phyloP scores from a whole-genome alignment of 2,329 filamentous ascomycete genomes.

The Ophiognomonia clavigignenti-juglandacearum region DNA sequence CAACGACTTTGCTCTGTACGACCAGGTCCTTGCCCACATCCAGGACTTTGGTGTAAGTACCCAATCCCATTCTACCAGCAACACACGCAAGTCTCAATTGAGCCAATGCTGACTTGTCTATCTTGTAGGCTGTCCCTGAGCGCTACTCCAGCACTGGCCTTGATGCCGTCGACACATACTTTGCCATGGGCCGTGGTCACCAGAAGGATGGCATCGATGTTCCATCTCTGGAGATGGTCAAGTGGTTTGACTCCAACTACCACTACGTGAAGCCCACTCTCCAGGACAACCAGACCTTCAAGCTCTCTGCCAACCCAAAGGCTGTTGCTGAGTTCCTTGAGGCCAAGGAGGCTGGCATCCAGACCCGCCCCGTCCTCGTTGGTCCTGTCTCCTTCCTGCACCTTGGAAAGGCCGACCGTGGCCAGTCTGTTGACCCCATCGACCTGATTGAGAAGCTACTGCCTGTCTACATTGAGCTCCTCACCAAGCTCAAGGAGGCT shows the following conservation, averaged over 20 bases:
- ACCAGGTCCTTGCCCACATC: conserved; percentile 96
- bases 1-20: conserved; percentile 99
- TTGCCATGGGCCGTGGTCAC: conserved; percentile 98
- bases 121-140: conserved; percentile 73
- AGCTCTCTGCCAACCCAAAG: conserved; percentile 82
- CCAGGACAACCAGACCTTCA: conserved; percentile 95
- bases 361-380: conserved; percentile 88
- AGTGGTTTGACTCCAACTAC: conserved; percentile 99
- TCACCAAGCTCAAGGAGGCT: conserved; percentile 89
- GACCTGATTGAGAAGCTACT: conserved; percentile 88
- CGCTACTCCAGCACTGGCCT: conserved; percentile 90
- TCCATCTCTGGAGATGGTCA: conserved; percentile 96
- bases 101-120: conserved; percentile 14
- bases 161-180: conserved; percentile 90
- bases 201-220: conserved; percentile 94
- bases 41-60: conserved; percentile 86
- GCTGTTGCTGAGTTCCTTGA: conserved; percentile 91
- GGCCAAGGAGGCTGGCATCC: conserved; percentile 94
- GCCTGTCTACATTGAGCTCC: conserved; percentile 89
- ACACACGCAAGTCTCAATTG: no score
- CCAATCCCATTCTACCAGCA: background rate
- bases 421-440: conserved; percentile 87
- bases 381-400: conserved; percentile 97
- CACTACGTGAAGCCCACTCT: conserved; percentile 99
- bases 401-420: conserved; percentile 97